Base-by-base conservation (phyloP, 805 yeast species). In the Spathaspora arborariae region DNA sequence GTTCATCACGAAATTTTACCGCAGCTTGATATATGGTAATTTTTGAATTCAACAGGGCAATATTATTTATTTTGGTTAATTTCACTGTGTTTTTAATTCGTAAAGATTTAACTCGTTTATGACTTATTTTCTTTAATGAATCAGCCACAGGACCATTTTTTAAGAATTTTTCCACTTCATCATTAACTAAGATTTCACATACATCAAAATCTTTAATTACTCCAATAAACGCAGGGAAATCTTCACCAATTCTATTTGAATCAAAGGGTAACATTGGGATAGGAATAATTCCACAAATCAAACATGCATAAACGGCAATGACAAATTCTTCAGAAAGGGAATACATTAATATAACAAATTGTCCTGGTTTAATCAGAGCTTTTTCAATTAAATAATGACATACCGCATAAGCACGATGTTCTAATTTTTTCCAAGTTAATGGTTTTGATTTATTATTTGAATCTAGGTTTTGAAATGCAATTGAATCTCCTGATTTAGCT, bases 251-350 rank as follows among this genome's bases (percentile, higher is more conserved):
- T 45, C 90, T 68, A 38, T 74, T 75, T 10, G 81, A 71, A 50
- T 85, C 89, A 36, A 90, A 66, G 0, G 95, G 90, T 8, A 82
- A 69, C 60, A 89, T 63, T 0, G 96, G 94, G 13, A 92, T 75
- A 0, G 94, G 88, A 2, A 87, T 75, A 4, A 89, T 47, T 7
- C 97, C 96, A 45, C 90, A 78, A 46, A 84, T 66, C 62, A 92
- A 78, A 60, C 98, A 92, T 0, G 99, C 97, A 63, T 83, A 81
- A 1, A 90, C 72, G 2, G 96, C 88, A 22, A 88, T 80, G 4
- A 85, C 80, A 58, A 80, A 92, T 51, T 94, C 98, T 47, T 91
- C 96, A 1, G 90, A 81, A 40, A 92, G 78, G 0, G 96, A 85
- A 60, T 88, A 90, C 84, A 90, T 84, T 56, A 94, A 68, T 2